A percentile compares a stretch with the other conserved stretches of the same genome.
Evolutionary conservation across 2,329 filamentous ascomycete genomes (phyloP).

Genomic region (Pseudogymnoascus sp.): DNA sequence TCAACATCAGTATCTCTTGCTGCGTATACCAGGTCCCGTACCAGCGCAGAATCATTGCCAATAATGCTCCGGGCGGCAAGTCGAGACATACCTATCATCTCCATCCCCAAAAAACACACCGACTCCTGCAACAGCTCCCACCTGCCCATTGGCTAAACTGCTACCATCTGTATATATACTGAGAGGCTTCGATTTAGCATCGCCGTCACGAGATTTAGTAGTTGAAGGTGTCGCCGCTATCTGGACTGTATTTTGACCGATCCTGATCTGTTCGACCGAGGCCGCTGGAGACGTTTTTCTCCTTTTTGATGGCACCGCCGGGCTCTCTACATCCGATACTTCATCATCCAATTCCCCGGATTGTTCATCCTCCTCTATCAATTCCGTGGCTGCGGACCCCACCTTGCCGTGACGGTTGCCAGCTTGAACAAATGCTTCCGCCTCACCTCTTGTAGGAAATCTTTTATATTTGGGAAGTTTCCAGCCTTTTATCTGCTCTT

Average conservation of each 20-base stretch:
- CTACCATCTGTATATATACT: slow-evolving; percentile 58
- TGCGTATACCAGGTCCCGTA: background rate
- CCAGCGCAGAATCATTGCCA: background rate
- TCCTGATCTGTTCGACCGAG: slow-evolving; percentile 30
- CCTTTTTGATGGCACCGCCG: background rate
- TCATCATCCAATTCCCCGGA: slow-evolving; percentile 30
- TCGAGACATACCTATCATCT: slow-evolving; percentile 43
- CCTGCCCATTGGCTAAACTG: slow-evolving; percentile 49
- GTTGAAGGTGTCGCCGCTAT: slow-evolving; percentile 12
- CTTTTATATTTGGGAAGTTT: slow-evolving; percentile 59
- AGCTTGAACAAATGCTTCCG: slow-evolving; percentile 63
- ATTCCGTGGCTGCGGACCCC: slow-evolving; percentile 15
- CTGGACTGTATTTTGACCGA: slow-evolving; percentile 2
- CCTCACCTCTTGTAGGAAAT: slow-evolving; percentile 62
- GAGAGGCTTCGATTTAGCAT: slow-evolving; percentile 25
- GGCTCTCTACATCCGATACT: slow-evolving; percentile 35
- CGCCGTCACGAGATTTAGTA: slow-evolving; percentile 16
- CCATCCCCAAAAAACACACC: slow-evolving; percentile 55
- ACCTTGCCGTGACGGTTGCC: slow-evolving; percentile 20
- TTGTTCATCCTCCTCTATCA: slow-evolving; percentile 21
- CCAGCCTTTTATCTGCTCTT: slow-evolving; percentile 65
- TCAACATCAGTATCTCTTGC: slow-evolving; percentile 12
- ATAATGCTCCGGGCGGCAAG: background rate
- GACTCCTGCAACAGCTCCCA: slow-evolving; percentile 49
- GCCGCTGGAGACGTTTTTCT: slow-evolving; percentile 23